Evolutionary conservation across 1,139 yeast species (phyloP), one percentile per base, ranked within the genome.

Genomic region (Yamadazyma siamensis): DNA sequence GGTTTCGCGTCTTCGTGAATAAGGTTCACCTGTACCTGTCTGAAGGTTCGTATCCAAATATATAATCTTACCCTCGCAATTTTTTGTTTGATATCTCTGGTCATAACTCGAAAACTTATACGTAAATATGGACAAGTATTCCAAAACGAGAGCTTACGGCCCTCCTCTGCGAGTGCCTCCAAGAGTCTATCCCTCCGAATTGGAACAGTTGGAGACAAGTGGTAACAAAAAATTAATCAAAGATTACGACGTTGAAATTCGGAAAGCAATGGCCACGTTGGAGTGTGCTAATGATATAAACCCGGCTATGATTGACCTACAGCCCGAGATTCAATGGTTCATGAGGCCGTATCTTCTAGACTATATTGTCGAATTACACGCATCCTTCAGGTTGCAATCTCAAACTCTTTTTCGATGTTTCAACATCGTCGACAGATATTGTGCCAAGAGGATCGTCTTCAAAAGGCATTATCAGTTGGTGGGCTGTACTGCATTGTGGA

Each of bases 401-500:
- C 81, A 86, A 35, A 88, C 96, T 1, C 65, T 89, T 33, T 86
- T 84, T 47, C 68, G 85, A 36, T 81, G 95, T 31, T 71, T 87
- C 54, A 80, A 80, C 55, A 78, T 89, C 41, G 79, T 87, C 27
- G 98, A 91, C 58, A 76, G 95, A 40, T 91, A 91, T 62, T 82
- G 95, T 54, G 84, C 96, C 22, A 83, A 80, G 49, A 72, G 98
- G 43, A 82, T 89, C 13, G 95, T 89, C n/a, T 85, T 82, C 59
- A 85, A 84, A 50, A 78, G 88, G 44, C 97, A 91, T 55, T 88
- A 87, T 55, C 96, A 89, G 55, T 65, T 91, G 40, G 91, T 91
- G 10, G 96, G 96, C 3, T 84, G 95, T 49, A 83, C 96, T 2
- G 86, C 96, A 4, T 68, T 91, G 33, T 89, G 97, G 96, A 78